These are phyloP conservation scores for Endocladia muricata DNA, from an alignment of 31 red algal genomes.

Conservation along the genomic window DNA sequence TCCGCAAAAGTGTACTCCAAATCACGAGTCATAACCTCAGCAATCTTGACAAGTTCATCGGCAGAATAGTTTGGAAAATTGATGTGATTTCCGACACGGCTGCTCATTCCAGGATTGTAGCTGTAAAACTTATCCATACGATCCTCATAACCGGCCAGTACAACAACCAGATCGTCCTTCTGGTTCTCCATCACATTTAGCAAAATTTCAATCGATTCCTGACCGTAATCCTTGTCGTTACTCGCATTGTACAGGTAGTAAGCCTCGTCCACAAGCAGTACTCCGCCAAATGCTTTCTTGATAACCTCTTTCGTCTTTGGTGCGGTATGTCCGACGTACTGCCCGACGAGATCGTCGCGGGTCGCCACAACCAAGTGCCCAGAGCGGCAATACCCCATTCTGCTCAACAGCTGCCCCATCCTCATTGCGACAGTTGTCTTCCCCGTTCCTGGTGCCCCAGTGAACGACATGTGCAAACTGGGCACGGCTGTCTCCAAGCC, in stretches of 20 bases:
- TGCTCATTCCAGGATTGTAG: conserved; percentile 96
- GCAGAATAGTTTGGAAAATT: conserved; percentile 94
- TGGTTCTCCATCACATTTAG: conserved; percentile 98
- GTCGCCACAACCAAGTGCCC: conserved; percentile 95
- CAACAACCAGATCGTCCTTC: conserved; percentile 87
- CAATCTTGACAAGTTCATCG: conserved; percentile 94
- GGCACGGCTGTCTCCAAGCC: conserved; percentile 88
- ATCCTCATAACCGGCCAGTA: conserved; percentile 97
- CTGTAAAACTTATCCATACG: conserved; percentile 95
- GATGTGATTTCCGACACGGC: conserved; percentile 97
- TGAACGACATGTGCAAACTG: conserved; percentile 98
- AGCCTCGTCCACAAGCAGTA: conserved; percentile 96
- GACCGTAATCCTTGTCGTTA: conserved; percentile 99
- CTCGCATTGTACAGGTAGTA: conserved; percentile 99
- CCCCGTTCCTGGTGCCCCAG: conserved; percentile 95
- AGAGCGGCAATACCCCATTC: conserved; percentile 91
- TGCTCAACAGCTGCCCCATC: conserved; percentile 91
- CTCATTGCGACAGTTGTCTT: conserved; percentile 99
- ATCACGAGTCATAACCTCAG: conserved; percentile 78
- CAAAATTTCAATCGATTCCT: conserved; percentile 97
- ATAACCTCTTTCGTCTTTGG: conserved; percentile 99
- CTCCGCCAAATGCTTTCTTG: conserved; percentile 97
- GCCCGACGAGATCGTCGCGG: conserved; percentile 97
- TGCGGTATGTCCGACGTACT: conserved; percentile 99
- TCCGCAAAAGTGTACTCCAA: conserved; percentile 74